These are phyloP conservation scores for Endotrypanum monterogeii DNA, from an alignment of 208 protist species.

Conservation along the genomic window DNA sequence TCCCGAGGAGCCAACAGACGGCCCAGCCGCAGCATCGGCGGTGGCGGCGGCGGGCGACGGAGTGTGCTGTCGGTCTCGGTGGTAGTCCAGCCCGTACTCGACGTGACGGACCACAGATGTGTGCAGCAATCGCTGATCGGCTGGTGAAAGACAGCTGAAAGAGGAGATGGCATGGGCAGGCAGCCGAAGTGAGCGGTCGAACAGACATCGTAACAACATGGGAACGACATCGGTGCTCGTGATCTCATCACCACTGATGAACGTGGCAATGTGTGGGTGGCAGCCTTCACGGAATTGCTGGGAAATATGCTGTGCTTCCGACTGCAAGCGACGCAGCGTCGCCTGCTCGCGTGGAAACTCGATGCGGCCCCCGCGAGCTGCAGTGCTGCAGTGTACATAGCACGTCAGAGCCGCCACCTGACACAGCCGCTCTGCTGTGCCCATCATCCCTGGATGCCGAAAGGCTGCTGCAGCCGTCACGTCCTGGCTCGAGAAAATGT, in stretches of 20 bases:
- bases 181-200: conserved; percentile 50
- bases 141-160: conserved; percentile 31
- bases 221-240: conserved; percentile 42
- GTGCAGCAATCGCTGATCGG: conserved; percentile 46
- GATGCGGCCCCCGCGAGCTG: conserved; percentile 27
- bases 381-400: conserved; percentile 55
- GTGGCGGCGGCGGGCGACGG: background rate
- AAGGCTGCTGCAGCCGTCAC: conserved; percentile 43
- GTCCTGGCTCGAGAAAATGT: conserved; percentile 63
- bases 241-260: conserved; percentile 38
- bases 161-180: conserved; percentile 49
- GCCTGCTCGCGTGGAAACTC: conserved; percentile 51
- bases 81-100: conserved; percentile 73
- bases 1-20: background rate
- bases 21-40: background rate
- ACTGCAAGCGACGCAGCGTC: conserved; percentile 32
- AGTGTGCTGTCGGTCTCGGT: conserved; percentile 21
- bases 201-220: conserved; percentile 62
- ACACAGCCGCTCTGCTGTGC: conserved; percentile 47
- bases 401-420: conserved; percentile 47
- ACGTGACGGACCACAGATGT: conserved; percentile 57
- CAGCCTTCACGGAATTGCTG: conserved; percentile 57
- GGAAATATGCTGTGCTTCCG: conserved; percentile 39
- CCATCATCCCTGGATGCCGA: conserved; percentile 30
- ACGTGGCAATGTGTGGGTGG: conserved; percentile 22